phyloP scores from a whole-genome alignment of 768 basidiomycete species.

The Rhizopogon vesiculosus region DNA sequence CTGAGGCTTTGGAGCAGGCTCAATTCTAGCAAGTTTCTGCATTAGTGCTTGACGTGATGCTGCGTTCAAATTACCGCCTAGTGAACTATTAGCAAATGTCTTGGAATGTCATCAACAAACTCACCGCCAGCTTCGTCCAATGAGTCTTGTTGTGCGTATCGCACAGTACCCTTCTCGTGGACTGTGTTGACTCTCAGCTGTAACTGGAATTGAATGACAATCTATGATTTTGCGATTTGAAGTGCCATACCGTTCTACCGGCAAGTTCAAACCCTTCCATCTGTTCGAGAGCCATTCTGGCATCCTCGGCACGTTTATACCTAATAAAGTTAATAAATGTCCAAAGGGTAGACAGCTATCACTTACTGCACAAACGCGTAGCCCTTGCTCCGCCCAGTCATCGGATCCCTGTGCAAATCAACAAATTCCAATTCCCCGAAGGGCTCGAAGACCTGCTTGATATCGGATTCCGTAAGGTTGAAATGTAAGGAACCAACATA shows the following conservation, averaged over 20 bases:
- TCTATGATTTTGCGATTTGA: constrained; percentile 11
- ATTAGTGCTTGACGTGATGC: constrained; percentile 98
- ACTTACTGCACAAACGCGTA: constrained; percentile 96
- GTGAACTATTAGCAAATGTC: constrained; percentile 7
- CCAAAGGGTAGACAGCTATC: neutral
- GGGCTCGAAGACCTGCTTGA: constrained; percentile 98
- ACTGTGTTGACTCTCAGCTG: constrained; percentile 90
- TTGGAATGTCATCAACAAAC: constrained; percentile 8
- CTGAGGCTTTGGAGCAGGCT: constrained; percentile 55
- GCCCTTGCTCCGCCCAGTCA: constrained; percentile 94
- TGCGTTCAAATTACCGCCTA: constrained; percentile 97
- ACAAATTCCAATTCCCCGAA: constrained; percentile 98
- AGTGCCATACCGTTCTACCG: constrained; percentile 71
- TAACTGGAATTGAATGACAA: constrained; percentile 3
- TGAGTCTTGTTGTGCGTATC: constrained; percentile 72
- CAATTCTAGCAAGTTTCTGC: constrained; percentile 99
- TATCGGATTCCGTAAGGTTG: constrained; percentile 94
- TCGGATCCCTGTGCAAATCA: constrained; percentile 93
- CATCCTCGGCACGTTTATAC: constrained; percentile 89
- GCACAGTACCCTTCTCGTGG: constrained; percentile 81
- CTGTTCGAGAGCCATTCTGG: constrained; percentile 94
- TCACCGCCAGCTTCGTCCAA: constrained; percentile 89
- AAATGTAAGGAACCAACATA: constrained; percentile 97
- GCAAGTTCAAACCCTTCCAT: constrained; percentile 99
- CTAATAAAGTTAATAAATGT: constrained; percentile 31